Percentiles rank a stretch among this genome's conserved stretches.
Evolutionary conservation across 345 rosid genomes (phyloP).

Genomic region (Heritiera fomes): DNA sequence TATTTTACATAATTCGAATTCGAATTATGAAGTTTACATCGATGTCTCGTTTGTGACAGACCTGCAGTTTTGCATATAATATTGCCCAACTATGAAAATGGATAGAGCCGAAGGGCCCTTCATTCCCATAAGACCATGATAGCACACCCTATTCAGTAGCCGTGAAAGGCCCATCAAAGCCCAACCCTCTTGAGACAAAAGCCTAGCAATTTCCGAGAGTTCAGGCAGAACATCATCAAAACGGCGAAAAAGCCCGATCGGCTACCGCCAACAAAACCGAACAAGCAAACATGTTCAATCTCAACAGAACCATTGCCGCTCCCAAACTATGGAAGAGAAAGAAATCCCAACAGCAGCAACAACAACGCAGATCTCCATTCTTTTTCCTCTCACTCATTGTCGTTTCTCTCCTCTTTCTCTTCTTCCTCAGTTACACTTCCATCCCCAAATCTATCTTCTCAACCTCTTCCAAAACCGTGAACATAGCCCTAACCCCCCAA

Average conservation of each 20-base stretch:
- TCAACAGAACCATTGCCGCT: slow-evolving; percentile 26
- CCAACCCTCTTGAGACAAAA: background rate
- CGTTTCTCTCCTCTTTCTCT: slow-evolving; percentile 33
- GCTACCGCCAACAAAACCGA: background rate
- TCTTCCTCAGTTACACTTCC: slow-evolving; percentile 42
- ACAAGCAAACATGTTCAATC: slow-evolving; percentile 30
- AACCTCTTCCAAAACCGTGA: slow-evolving; percentile 38
- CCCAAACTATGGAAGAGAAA: slow-evolving; percentile 18
- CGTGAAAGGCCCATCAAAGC: background rate
- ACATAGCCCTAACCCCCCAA: slow-evolving; percentile 17
- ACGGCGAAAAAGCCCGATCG: background rate
- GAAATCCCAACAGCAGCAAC: slow-evolving; percentile 26
- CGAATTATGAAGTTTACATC: no score
- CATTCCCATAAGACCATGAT: background rate
- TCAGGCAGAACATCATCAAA: background rate
- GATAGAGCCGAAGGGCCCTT: background rate
- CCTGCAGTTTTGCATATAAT: no score
- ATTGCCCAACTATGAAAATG: background rate
- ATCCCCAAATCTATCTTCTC: slow-evolving; percentile 46
- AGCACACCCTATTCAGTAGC: background rate
- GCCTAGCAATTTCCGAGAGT: background rate
- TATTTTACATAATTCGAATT: no score
- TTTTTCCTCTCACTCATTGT: slow-evolving; percentile 29
- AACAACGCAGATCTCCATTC: slow-evolving; percentile 37
- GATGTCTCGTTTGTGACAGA: no score